A percentile compares a stretch with the other conserved stretches of the same genome.
phyloP scores from a whole-genome alignment of 2,329 filamentous ascomycete genomes.

The Pseudogymnoascus sp. region DNA sequence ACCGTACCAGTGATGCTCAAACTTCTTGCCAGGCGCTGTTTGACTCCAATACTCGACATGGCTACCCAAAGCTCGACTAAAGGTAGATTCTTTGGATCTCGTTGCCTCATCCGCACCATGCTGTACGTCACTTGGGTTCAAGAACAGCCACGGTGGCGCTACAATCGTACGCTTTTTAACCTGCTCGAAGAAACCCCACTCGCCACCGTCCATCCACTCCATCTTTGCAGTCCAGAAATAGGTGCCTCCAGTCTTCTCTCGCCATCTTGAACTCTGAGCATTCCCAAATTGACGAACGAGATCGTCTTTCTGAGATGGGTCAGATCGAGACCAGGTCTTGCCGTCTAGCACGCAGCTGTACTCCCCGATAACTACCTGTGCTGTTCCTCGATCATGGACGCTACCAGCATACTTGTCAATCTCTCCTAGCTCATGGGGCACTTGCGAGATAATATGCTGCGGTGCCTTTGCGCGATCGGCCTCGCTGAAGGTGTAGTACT shows the following conservation, averaged over 20 bases:
- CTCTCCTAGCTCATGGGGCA: constrained; percentile 34
- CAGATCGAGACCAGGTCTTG: constrained; percentile 40
- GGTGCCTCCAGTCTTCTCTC: constrained; percentile 40
- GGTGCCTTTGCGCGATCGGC: constrained; percentile 42
- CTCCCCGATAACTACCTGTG: constrained; percentile 46
- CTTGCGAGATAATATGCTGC: constrained; percentile 40
- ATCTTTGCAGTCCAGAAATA: constrained; percentile 56
- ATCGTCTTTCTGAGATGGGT: constrained; percentile 33
- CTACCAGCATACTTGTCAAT: constrained; percentile 39
- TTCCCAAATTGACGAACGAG: constrained; percentile 39
- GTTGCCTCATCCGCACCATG: constrained; percentile 32
- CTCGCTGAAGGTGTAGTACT: constrained; percentile 50
- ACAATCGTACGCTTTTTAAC: constrained; percentile 36
- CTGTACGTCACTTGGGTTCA: constrained; percentile 31
- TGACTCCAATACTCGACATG: constrained; percentile 44
- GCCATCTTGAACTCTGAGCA: constrained; percentile 39
- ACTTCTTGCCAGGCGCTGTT: constrained; percentile 34
- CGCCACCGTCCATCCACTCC: constrained; percentile 52
- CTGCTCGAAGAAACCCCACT: constrained; percentile 50
- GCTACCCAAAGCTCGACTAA: constrained; percentile 29
- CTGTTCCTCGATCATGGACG: constrained; percentile 39
- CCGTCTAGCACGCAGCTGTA: constrained; percentile 48
- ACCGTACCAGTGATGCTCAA: constrained; percentile 45
- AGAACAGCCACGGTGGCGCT: constrained; percentile 30
- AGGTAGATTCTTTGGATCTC: constrained; percentile 29